Evolutionary conservation across 2,329 filamentous ascomycete species (phyloP).

Genomic region (Sporothrix dimorphospora): DNA sequence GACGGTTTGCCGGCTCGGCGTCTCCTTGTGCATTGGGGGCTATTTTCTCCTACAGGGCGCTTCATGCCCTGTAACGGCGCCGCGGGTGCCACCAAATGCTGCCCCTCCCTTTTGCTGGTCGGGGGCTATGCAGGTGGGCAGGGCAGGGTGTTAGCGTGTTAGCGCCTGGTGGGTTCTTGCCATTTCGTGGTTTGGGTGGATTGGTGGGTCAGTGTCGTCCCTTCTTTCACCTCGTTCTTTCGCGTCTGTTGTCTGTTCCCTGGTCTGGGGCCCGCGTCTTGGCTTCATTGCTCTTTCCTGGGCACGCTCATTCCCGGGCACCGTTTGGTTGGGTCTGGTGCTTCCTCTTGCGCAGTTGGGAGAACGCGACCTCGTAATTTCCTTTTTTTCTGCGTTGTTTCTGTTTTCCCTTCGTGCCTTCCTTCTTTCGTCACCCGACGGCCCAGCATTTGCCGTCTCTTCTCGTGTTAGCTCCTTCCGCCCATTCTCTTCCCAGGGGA

Average conservation of each 20-base stretch:
- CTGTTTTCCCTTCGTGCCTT: neutral
- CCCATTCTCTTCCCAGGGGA: neutral
- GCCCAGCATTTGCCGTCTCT: neutral
- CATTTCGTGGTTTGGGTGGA: neutral
- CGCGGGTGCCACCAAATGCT: neutral
- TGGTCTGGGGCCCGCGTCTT: neutral
- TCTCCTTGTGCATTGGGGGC: neutral
- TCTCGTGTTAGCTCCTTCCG: neutral
- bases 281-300: neutral
- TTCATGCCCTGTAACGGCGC: neutral
- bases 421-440: neutral
- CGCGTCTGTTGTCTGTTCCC: neutral
- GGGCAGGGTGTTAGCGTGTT: slow-evolving; percentile 8
- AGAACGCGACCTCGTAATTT: neutral
- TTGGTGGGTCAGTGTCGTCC: neutral
- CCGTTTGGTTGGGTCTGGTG: slow-evolving; percentile 2
- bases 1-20: neutral
- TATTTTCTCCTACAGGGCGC: neutral
- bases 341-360: neutral
- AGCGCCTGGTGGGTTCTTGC: neutral
- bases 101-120: neutral
- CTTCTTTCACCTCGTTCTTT: slow-evolving; percentile 4
- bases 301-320: neutral
- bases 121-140: slow-evolving; percentile 14
- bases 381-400: neutral